phyloP scores from a whole-genome alignment of 2,329 filamentous ascomycete genomes.

The Aspergillus thermomutatus region DNA sequence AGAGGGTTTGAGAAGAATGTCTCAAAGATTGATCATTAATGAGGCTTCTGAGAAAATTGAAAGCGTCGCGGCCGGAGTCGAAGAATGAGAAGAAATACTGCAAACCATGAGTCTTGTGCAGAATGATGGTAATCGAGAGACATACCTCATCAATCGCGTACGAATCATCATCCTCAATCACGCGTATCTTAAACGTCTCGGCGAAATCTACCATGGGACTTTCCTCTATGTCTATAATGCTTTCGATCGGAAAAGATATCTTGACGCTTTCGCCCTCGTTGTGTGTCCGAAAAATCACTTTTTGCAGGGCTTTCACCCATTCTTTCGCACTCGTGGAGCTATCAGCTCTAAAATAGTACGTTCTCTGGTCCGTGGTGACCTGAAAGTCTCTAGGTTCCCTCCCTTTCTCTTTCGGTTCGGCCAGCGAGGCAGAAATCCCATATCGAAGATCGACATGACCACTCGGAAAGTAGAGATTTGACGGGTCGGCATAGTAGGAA shows the following conservation, averaged over 20 bases:
- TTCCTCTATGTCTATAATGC: slow-evolving; percentile 89
- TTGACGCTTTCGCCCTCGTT: slow-evolving; percentile 98
- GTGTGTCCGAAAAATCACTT: slow-evolving; percentile 91
- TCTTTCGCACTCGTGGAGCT: slow-evolving; percentile 85
- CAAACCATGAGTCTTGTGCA: slow-evolving; percentile 12
- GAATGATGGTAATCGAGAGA: not conserved
- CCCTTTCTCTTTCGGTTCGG: slow-evolving; percentile 63
- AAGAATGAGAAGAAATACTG: slow-evolving; percentile 98
- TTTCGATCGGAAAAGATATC: slow-evolving; percentile 83
- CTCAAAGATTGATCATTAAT: slow-evolving; percentile 58
- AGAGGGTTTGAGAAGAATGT: slow-evolving; percentile 34
- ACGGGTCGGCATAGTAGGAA: slow-evolving; percentile 80
- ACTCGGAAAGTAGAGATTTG: slow-evolving; percentile 85
- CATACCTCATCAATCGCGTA: slow-evolving; percentile 88
- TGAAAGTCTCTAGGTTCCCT: slow-evolving; percentile 75
- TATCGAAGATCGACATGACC: slow-evolving; percentile 91
- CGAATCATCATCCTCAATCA: slow-evolving; percentile 90
- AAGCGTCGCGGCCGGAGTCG: slow-evolving; percentile 75
- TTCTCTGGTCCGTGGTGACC: slow-evolving; percentile 76
- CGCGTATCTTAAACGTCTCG: slow-evolving; percentile 88
- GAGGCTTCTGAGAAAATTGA: slow-evolving; percentile 71
- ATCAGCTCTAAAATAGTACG: slow-evolving; percentile 85
- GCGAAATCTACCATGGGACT: slow-evolving; percentile 87
- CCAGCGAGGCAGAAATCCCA: slow-evolving; percentile 78
- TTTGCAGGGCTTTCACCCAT: slow-evolving; percentile 91